Percentiles rank a stretch among this genome's conserved stretches.
phyloP scores from a whole-genome alignment of 2,329 filamentous ascomycete species.

The Biscogniauxia sp. region DNA sequence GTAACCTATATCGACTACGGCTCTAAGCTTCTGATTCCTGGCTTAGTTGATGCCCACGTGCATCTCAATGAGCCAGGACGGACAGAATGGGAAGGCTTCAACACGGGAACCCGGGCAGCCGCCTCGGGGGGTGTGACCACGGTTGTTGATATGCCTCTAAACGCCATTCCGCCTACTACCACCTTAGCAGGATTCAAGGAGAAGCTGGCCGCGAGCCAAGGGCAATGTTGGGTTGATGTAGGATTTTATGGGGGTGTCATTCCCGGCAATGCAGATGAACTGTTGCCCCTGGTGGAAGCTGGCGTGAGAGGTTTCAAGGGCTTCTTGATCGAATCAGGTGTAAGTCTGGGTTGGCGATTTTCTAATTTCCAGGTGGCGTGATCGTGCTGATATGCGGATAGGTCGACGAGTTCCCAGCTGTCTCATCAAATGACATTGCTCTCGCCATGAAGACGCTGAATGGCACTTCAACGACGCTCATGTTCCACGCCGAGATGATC shows the following conservation, averaged over 20 bases:
- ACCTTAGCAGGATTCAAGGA: slow-evolving; percentile 78
- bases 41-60: slow-evolving; percentile 93
- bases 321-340: slow-evolving; percentile 94
- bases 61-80: slow-evolving; percentile 96
- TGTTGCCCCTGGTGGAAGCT: slow-evolving; percentile 76
- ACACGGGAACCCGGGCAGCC: slow-evolving; percentile 88
- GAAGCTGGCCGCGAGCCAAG: slow-evolving; percentile 79
- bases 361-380: slow-evolving; percentile 13
- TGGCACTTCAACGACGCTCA: slow-evolving; percentile 81
- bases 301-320: slow-evolving; percentile 97
- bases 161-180: slow-evolving; percentile 94
- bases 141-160: slow-evolving; percentile 95
- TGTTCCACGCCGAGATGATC: slow-evolving; percentile 99
- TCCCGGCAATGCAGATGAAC: slow-evolving; percentile 78
- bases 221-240: slow-evolving; percentile 98
- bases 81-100: slow-evolving; percentile 98
- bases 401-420: slow-evolving; percentile 94
- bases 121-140: slow-evolving; percentile 96
- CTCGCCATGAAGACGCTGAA: slow-evolving; percentile 79
- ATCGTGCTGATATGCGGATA: slow-evolving; percentile 34
- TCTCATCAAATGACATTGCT: slow-evolving; percentile 75
- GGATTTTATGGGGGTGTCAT: slow-evolving; percentile 96
- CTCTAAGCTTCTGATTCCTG: slow-evolving; percentile 80
- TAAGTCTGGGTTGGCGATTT: slow-evolving; percentile 45
- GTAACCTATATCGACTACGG: slow-evolving; percentile 80